These are phyloP conservation scores for Physcomitrellopsis africana DNA, from an alignment of 225 moss, liverwort and hornwort genomes.

Conservation along the genomic window DNA sequence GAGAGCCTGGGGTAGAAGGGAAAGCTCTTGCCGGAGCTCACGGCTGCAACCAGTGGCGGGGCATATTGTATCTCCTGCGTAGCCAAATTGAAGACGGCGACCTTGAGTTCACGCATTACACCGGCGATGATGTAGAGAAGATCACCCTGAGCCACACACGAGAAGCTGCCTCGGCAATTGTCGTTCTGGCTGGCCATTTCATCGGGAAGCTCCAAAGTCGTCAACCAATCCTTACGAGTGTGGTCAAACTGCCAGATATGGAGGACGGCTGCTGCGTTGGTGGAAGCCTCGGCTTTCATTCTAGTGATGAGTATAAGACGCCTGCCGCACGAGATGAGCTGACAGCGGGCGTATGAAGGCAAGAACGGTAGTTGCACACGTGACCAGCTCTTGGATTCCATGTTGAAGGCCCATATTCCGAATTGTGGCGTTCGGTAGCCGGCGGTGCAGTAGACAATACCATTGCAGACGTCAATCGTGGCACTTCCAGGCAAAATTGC, in stretches of 20 bases:
- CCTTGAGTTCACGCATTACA: constrained; percentile 53
- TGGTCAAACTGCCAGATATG: constrained; percentile 66
- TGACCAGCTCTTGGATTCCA: constrained; percentile 44
- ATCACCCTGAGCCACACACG: constrained; percentile 56
- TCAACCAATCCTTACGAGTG: constrained; percentile 51
- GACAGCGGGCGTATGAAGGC: constrained; percentile 48
- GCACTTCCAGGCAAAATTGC: constrained; percentile 53
- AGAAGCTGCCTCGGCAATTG: constrained; percentile 58
- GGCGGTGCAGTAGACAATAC: constrained; percentile 50
- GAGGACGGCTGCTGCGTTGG: constrained; percentile 54
- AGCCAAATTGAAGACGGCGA: constrained; percentile 47
- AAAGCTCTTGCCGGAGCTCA: constrained; percentile 47
- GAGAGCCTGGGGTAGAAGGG: constrained; percentile 62
- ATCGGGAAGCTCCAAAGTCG: constrained; percentile 56
- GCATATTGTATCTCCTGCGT: constrained; percentile 54
- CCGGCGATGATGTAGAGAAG: constrained; percentile 56
- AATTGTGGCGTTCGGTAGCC: constrained; percentile 59
- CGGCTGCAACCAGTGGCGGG: constrained; percentile 51
- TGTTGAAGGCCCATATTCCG: constrained; percentile 58
- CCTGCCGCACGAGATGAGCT: constrained; percentile 59
- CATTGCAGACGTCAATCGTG: constrained; percentile 51
- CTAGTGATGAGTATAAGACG: constrained; percentile 59
- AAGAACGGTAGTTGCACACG: constrained; percentile 49
- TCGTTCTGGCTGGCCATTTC: constrained; percentile 62
- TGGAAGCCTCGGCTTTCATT: constrained; percentile 52